Percentiles rank a stretch among this genome's conserved stretches.
phyloP scores from a whole-genome alignment of 1,284 basidiomycete genomes.

The Tremellales sp. region DNA sequence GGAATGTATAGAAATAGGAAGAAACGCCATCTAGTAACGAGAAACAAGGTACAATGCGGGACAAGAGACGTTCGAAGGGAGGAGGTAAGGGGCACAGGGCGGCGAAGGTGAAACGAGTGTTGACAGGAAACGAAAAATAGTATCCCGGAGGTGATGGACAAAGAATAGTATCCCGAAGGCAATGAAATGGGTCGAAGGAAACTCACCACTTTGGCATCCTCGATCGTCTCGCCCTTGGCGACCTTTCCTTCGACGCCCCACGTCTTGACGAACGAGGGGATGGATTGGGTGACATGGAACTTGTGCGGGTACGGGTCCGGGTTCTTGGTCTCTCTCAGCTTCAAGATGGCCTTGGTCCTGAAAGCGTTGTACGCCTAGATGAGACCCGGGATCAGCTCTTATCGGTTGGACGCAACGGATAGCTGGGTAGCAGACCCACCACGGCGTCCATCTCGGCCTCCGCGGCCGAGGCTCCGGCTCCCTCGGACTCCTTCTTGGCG shows the following conservation, averaged over 20 bases:
- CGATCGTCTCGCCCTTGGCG: constrained; percentile 39
- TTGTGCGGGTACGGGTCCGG: constrained; percentile 99
- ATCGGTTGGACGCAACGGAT: constrained; percentile 3
- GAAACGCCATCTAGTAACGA: too few relatives aligned
- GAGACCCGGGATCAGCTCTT: constrained; percentile 2
- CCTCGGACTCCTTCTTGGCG: constrained; percentile 39
- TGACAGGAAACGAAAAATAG: neutral
- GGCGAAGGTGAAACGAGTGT: too few relatives aligned
- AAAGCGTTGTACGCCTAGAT: constrained; percentile 92
- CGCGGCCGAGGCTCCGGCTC: constrained; percentile 34
- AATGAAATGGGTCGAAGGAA: too few relatives aligned
- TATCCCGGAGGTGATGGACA: neutral
- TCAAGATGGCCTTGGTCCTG: constrained; percentile 80
- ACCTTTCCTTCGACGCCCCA: constrained; percentile 74
- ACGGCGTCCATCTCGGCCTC: constrained; percentile 80
- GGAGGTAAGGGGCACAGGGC: too few relatives aligned
- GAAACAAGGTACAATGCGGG: too few relatives aligned
- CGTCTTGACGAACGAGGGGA: constrained; percentile 69
- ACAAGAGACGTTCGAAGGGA: too few relatives aligned
- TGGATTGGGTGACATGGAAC: constrained; percentile 83
- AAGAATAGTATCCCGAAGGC: neutral
- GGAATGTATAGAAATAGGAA: too few relatives aligned
- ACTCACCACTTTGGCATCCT: constrained; percentile 28
- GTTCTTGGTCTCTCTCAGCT: constrained; percentile 75
- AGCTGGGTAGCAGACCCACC: constrained; percentile 52